Conservation (phyloP, 306 rosid genomes). For the Malus domestica region DNA sequence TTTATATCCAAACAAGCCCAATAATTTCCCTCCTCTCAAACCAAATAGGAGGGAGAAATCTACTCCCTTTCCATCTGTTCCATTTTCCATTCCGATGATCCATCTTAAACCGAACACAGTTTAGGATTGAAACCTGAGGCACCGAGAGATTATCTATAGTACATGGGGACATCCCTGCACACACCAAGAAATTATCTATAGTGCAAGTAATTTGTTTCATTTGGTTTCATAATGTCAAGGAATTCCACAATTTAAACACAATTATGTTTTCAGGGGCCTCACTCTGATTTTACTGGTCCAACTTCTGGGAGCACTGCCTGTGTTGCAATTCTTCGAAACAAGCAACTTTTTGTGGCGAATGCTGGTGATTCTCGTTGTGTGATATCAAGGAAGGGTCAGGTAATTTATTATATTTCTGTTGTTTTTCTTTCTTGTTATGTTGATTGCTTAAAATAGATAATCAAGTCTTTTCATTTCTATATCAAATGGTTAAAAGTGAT, state of each 20-base stretch:
- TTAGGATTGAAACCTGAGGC: neutral
- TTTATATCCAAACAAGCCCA: too few relatives aligned
- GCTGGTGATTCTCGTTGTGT: slow-evolving; percentile 99
- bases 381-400: slow-evolving; percentile 93
- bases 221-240: neutral
- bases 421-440: neutral
- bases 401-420: slow-evolving; percentile 16
- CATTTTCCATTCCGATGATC: neutral
- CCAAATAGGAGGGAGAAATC: neutral
- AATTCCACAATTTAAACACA: slow-evolving; percentile 15
- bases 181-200: neutral
- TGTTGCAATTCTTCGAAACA: slow-evolving; percentile 78
- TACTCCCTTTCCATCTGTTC: too few relatives aligned
- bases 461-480: neutral
- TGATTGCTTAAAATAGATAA: neutral
- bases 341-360: slow-evolving; percentile 78
- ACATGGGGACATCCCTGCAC: neutral
- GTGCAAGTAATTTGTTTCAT: neutral
- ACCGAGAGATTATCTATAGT: neutral
- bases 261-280: slow-evolving; percentile 68
- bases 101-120: neutral
- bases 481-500: neutral
- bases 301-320: slow-evolving; percentile 98
- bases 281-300: slow-evolving; percentile 92
- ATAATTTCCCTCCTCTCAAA: too few relatives aligned